A percentile compares a stretch with the other conserved stretches of the same genome.
phyloP scores from a whole-genome alignment of 1,284 basidiomycete genomes.

The Schizopora paradoxa region DNA sequence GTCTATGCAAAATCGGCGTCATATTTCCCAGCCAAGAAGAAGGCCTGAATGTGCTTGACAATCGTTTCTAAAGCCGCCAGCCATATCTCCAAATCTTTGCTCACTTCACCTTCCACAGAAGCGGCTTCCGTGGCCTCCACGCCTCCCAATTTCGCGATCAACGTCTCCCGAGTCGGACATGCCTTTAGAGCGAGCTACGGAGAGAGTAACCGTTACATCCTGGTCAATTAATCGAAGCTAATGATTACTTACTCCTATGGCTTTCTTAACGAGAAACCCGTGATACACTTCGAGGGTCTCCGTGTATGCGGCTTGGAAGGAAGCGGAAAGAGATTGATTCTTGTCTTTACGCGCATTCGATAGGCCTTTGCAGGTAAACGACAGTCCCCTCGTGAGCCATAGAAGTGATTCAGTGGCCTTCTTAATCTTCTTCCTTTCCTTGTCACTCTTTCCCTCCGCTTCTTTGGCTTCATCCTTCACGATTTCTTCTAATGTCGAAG shows the following conservation, averaged over 20 bases:
- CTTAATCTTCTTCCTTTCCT: too few relatives aligned
- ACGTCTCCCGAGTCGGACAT: constrained; percentile 54
- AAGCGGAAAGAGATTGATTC: constrained; percentile 63
- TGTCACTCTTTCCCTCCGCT: too few relatives aligned
- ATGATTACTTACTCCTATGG: constrained; percentile 69
- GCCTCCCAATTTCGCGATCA: constrained; percentile 47
- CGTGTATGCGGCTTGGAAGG: constrained; percentile 85
- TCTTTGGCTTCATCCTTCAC: constrained; percentile 82
- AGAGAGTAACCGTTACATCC: constrained; percentile 1
- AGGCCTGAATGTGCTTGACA: constrained; percentile 7
- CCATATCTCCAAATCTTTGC: constrained; percentile 11
- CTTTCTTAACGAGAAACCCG: constrained; percentile 79
- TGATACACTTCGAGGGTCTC: constrained; percentile 82
- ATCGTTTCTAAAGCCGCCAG: constrained; percentile 10
- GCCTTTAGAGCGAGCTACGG: constrained; percentile 56
- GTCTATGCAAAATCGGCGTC: not conserved
- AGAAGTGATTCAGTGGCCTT: constrained; percentile 87
- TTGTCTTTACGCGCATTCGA: constrained; percentile 67
- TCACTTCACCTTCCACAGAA: too few relatives aligned
- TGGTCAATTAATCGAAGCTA: not conserved
- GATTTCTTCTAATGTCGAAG: constrained; percentile 79
- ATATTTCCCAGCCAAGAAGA: constrained; percentile 3
- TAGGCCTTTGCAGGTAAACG: constrained; percentile 87
- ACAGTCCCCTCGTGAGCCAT: constrained; percentile 87
- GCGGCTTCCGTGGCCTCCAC: constrained; percentile 7